A percentile compares a stretch with the other conserved stretches of the same genome.
These are phyloP conservation scores for Salvia splendens DNA, from an alignment of 257 asterid species.

Conservation along the genomic window DNA sequence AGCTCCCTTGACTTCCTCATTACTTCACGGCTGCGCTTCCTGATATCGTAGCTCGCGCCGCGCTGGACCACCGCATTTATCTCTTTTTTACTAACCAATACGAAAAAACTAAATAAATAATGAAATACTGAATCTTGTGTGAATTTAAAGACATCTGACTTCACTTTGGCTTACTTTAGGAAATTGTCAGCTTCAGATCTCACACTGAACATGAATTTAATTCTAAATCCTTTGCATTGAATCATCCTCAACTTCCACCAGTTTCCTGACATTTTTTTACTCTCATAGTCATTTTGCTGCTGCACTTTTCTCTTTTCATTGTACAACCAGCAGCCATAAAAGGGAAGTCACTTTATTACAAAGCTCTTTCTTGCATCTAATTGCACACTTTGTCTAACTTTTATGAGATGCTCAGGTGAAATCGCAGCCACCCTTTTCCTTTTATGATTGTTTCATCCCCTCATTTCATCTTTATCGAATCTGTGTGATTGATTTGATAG, in stretches of 20 bases:
- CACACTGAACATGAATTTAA: constrained; percentile 16
- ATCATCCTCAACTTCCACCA: constrained; percentile 31
- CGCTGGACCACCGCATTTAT: constrained; percentile 37
- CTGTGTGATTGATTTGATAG: neutral
- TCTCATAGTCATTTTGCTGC: neutral
- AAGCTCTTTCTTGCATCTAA: constrained; percentile 12
- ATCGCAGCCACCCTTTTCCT: constrained; percentile 25
- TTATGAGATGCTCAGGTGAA: constrained; percentile 32
- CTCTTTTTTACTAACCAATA: constrained; percentile 23
- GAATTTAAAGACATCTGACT: constrained; percentile 10
- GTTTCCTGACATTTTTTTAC: constrained; percentile 4
- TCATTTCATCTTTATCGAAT: neutral
- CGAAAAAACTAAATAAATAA: neutral
- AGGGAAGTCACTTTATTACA: constrained; percentile 37
- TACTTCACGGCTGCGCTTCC: constrained; percentile 23
- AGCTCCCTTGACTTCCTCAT: constrained; percentile 41
- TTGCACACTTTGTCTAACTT: constrained; percentile 23
- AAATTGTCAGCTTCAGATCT: constrained; percentile 44
- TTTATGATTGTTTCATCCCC: constrained; percentile 7
- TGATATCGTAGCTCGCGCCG: constrained; percentile 26
- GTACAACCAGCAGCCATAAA: constrained; percentile 23
- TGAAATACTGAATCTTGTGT: neutral
- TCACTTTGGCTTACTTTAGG: constrained; percentile 36
- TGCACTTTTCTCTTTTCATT: neutral
- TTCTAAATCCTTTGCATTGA: constrained; percentile 32